Percentiles rank a stretch among this genome's conserved stretches.
Conservation (phyloP, 169 alveolate genomes). For the Eimeria falciformis region DNA sequence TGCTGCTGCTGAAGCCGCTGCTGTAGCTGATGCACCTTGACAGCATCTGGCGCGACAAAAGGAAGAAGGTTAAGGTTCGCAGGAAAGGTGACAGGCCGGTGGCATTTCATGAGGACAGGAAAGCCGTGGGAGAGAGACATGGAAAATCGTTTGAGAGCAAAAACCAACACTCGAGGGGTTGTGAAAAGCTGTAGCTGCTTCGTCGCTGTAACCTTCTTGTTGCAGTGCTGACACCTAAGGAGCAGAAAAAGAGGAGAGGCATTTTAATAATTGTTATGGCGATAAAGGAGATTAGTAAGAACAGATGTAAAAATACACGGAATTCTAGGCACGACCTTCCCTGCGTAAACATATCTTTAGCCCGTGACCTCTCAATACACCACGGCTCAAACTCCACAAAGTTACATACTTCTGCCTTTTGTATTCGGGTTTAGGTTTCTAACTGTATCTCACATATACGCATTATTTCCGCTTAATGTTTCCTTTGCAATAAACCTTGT, state of each 20-base stretch:
- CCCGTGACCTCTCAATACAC: no score
- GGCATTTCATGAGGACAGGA: constrained; percentile 24
- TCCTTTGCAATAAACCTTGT: constrained; percentile 79
- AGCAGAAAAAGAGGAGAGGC: no score
- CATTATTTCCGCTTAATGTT: constrained; percentile 79
- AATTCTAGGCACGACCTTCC: no score
- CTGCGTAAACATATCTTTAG: no score
- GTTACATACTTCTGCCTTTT: no score
- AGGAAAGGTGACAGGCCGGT: constrained; percentile 64
- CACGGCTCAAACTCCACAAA: no score
- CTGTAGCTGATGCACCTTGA: constrained; percentile 49
- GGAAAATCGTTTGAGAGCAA: constrained; percentile 62
- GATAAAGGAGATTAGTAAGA: no score
- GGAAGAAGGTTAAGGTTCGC: constrained; percentile 58
- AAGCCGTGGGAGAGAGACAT: not conserved
- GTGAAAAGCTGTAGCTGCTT: constrained; percentile 71
- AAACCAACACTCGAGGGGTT: constrained; percentile 41
- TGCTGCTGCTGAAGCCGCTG: constrained; percentile 58
- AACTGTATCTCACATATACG: constrained; percentile 80
- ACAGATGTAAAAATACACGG: no score
- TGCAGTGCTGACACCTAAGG: constrained; percentile 65
- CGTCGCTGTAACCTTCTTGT: constrained; percentile 64
- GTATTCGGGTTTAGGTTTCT: not conserved
- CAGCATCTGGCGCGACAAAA: constrained; percentile 38
- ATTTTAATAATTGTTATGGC: no score